These are phyloP conservation scores for Silene conica DNA, from an alignment of 148 eudicot genomes.

Conservation along the genomic window DNA sequence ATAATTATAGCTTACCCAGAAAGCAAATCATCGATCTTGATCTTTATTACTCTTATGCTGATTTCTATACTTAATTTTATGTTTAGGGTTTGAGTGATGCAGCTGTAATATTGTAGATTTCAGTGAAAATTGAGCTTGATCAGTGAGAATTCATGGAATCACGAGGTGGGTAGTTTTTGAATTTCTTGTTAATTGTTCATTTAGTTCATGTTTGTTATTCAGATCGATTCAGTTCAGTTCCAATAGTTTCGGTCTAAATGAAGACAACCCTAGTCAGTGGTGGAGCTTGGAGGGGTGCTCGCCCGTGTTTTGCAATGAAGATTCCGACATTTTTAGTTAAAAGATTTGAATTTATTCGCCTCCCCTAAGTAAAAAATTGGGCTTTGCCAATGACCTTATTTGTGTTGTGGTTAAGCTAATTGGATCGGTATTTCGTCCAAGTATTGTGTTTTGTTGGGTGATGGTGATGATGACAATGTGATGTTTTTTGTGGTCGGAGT, in stretches of 20 bases:
- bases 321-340: too few species aligned
- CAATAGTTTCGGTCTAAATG: neutral
- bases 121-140: conserved; percentile 3
- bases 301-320: too few species aligned
- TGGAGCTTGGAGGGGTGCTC: too few species aligned
- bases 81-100: neutral
- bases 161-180: conserved; percentile 17
- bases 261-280: neutral
- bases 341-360: too few species aligned
- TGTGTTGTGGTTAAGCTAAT: neutral
- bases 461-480: neutral
- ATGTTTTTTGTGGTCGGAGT: neutral
- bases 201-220: neutral
- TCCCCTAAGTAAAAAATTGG: too few species aligned
- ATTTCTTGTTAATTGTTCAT: neutral
- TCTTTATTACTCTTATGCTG: neutral
- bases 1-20: neutral
- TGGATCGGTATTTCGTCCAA: neutral
- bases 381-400: too few species aligned
- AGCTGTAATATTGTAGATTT: neutral
- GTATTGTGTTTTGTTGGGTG: neutral
- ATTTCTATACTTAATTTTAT: neutral
- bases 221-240: neutral
- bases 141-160: conserved; percentile 13
- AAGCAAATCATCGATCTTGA: neutral